Evolutionary conservation across 768 basidiomycete species (phyloP).

Genomic region (Scleroderma citrinum): DNA sequence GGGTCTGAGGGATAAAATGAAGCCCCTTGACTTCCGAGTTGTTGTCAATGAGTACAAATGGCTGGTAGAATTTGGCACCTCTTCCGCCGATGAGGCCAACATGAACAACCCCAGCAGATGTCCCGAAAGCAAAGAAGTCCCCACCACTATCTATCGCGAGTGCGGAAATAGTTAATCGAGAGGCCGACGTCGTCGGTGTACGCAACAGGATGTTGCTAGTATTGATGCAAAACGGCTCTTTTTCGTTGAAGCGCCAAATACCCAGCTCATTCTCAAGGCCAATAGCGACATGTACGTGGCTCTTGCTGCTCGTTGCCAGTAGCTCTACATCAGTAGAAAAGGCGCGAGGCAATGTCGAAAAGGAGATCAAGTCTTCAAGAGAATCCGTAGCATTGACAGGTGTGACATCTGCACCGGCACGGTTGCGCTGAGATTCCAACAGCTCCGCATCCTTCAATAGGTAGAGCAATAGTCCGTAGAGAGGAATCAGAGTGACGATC

Average conservation of each 20-base stretch:
- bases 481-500: slow-evolving; percentile 59
- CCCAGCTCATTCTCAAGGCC: slow-evolving; percentile 74
- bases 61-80: slow-evolving; percentile 32
- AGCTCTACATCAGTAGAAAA: slow-evolving; percentile 82
- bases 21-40: slow-evolving; percentile 50
- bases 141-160: slow-evolving; percentile 61
- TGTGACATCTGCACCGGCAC: slow-evolving; percentile 39
- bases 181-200: slow-evolving; percentile 41
- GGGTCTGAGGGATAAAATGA: slow-evolving; percentile 32
- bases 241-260: slow-evolving; percentile 53
- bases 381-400: slow-evolving; percentile 19
- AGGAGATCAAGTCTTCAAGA: slow-evolving; percentile 43
- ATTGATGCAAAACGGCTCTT: slow-evolving; percentile 42
- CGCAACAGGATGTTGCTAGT: slow-evolving; percentile 47
- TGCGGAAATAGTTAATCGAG: slow-evolving; percentile 48
- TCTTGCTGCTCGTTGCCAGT: slow-evolving; percentile 63
- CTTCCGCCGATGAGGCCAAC: slow-evolving; percentile 52
- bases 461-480: slow-evolving; percentile 78
- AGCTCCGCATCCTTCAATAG: slow-evolving; percentile 89
- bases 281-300: slow-evolving; percentile 60
- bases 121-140: slow-evolving; percentile 64
- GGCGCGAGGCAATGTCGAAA: slow-evolving; percentile 72
- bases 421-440: slow-evolving; percentile 76
- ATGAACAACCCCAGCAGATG: slow-evolving; percentile 56
- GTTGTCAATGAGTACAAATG: slow-evolving; percentile 37